phyloP scores from a whole-genome alignment of 345 rosid species.

The Linum tenue region DNA sequence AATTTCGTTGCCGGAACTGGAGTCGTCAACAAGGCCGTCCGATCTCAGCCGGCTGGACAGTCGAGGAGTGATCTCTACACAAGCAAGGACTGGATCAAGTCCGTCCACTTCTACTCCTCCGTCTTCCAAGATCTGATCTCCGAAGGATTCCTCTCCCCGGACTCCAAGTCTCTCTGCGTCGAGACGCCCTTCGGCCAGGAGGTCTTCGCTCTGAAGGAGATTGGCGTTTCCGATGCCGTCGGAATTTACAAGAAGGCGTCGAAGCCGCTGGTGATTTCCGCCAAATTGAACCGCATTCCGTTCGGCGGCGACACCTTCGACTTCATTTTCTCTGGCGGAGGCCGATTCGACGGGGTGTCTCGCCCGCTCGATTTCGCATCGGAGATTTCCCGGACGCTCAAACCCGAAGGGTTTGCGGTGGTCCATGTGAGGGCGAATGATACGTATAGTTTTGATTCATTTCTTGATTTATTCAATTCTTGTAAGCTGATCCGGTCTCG shows the following conservation, averaged over 20 bases:
- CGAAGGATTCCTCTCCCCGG: conserved; percentile 55
- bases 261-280: conserved; percentile 60
- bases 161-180: conserved; percentile 60
- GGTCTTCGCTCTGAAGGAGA: conserved; percentile 67
- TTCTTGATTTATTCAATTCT: conserved; percentile 86
- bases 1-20: conserved; percentile 36
- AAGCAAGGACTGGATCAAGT: conserved; percentile 54
- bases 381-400: conserved; percentile 72
- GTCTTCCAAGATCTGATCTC: conserved; percentile 71
- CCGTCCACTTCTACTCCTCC: conserved; percentile 65
- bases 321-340: conserved; percentile 77
- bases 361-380: conserved; percentile 62
- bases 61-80: conserved; percentile 38
- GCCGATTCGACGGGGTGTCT: conserved; percentile 39
- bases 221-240: conserved; percentile 56
- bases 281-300: conserved; percentile 52
- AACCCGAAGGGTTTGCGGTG: conserved; percentile 77
- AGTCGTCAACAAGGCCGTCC: conserved; percentile 30
- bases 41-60: conserved; percentile 23
- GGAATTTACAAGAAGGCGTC: conserved; percentile 72
- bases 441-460: conserved; percentile 90
- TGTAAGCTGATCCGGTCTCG: conserved; percentile 53
- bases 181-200: conserved; percentile 73
- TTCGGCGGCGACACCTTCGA: conserved; percentile 53
- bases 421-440: conserved; percentile 82